phyloP scores from a whole-genome alignment of 1,284 basidiomycete genomes.

The Tetrapyrgos nigripes region DNA sequence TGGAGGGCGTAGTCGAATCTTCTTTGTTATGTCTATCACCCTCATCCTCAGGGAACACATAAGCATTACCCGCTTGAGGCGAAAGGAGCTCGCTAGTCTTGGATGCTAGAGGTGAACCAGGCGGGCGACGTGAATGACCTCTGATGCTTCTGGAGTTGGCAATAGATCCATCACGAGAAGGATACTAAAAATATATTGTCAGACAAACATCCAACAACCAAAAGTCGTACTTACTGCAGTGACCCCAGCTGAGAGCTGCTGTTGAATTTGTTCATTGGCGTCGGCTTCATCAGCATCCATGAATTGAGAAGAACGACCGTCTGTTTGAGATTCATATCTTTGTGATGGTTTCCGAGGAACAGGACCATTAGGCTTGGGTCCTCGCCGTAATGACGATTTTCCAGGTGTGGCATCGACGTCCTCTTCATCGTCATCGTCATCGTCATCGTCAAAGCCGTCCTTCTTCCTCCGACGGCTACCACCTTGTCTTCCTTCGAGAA shows the following conservation, averaged over 20 bases:
- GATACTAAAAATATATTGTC: slow-evolving; percentile 48
- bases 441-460: slow-evolving; percentile 43
- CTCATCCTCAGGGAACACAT: slow-evolving; percentile 2
- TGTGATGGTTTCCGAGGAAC: slow-evolving; percentile 40
- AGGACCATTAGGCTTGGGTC: slow-evolving; percentile 31
- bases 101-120: slow-evolving; percentile 33
- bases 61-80: slow-evolving; percentile 42
- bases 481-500: slow-evolving; percentile 76
- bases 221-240: slow-evolving; percentile 58
- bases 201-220: slow-evolving; percentile 9
- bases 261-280: slow-evolving; percentile 84
- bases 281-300: slow-evolving; percentile 92
- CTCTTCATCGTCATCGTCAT: slow-evolving; percentile 49
- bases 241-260: slow-evolving; percentile 78
- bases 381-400: slow-evolving; percentile 50
- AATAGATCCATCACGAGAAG: slow-evolving; percentile 57
- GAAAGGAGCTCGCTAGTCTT: slow-evolving; percentile 50
- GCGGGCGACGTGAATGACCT: slow-evolving; percentile 63
- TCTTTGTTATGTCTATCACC: slow-evolving; percentile 41
- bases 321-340: slow-evolving; percentile 46
- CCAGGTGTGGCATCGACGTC: slow-evolving; percentile 59
- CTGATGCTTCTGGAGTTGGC: slow-evolving; percentile 72
- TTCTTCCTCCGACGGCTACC: slow-evolving; percentile 40
- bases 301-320: slow-evolving; percentile 80
- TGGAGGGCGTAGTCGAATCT: slow-evolving; percentile 51